phyloP scores from a whole-genome alignment of 2,329 filamentous ascomycete species.

The Endoconidiophora polonica region DNA sequence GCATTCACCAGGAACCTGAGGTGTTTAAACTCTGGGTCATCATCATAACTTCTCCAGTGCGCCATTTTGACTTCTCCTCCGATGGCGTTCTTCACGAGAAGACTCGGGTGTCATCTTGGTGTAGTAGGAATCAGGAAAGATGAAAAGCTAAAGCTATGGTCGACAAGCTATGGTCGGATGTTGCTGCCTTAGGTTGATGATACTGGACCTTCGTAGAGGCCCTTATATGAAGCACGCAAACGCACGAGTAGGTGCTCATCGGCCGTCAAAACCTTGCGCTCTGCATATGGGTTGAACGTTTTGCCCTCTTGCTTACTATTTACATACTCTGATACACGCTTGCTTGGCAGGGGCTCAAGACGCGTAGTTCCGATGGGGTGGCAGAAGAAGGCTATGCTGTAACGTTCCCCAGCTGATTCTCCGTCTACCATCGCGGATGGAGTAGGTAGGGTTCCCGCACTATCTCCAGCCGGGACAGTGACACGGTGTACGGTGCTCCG shows the following conservation, averaged over 20 bases:
- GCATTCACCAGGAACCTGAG: too few relatives aligned
- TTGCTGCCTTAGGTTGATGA: not conserved
- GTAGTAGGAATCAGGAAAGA: too few relatives aligned
- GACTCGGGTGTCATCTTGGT: too few relatives aligned
- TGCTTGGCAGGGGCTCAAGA: constrained; percentile 43
- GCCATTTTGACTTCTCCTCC: too few relatives aligned
- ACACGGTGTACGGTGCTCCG: constrained; percentile 83
- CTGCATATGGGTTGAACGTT: constrained; percentile 30
- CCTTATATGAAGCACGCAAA: constrained; percentile 40
- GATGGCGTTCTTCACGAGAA: too few relatives aligned
- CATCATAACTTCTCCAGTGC: too few relatives aligned
- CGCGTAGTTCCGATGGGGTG: constrained; percentile 39
- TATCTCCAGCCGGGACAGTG: constrained; percentile 37
- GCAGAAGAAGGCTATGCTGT: constrained; percentile 53
- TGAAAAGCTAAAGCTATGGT: too few relatives aligned
- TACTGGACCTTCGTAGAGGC: constrained; percentile 31
- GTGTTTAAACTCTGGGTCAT: too few relatives aligned
- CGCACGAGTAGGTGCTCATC: constrained; percentile 47
- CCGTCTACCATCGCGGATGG: constrained; percentile 1
- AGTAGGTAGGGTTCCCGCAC: not conserved
- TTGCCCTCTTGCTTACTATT: constrained; percentile 19
- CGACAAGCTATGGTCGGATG: too few relatives aligned
- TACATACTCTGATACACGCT: constrained; percentile 30
- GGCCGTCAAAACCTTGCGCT: constrained; percentile 42
- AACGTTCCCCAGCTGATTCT: constrained; percentile 32